Base-by-base conservation (phyloP, 495 filamentous ascomycete genomes). In the Apodospora peruviana region DNA sequence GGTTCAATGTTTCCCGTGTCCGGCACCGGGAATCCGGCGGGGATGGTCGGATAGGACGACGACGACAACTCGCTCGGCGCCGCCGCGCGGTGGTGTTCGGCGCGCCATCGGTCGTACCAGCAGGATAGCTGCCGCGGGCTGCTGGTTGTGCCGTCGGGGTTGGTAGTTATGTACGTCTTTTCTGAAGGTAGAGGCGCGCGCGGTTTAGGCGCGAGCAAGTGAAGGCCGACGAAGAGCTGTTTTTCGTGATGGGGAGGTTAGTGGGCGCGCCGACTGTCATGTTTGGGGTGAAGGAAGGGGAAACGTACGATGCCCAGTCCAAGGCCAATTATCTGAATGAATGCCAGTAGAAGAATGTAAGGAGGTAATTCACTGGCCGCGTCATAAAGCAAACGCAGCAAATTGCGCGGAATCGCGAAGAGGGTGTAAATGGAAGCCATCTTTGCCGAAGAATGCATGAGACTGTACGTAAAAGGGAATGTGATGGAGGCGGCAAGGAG, bases 141-240 rank as follows among this genome's bases (percentile, higher is more conserved):
- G 47, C 77, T 83, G 39, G 75, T 71, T 2, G 65, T 68, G 51
- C 90, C 87, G 55, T 82, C 75, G 44, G 84, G 69, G 23, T 79
- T 66, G 17, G 88, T 83, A 21, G 86, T 91, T 24, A 80, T 78
- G 71, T 89, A 97, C n/a, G 75, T 82, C 65, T 90, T 90, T 68
- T 98, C 93, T 42, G 87, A 88, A n/a, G 73, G 71, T 19, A 81
- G 73, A 2, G 88, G 76, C 9, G 73, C 68, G 38, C 93, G 89
- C 2, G 93, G 93, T 21, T 82, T 77, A 20, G 90, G 90, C 11
- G 91, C 91, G 62, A 91, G 72, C 51, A 89, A 58, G 56, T 77
- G 82, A 47, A 96, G 75, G 42, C 77, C 61, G 45, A 83, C 51
- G 65, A 90, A 94, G 58, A 86, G 69, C 62, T 66, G 34, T 11